Evolutionary conservation across 495 filamentous ascomycete genomes (phyloP).

Genomic region (Hyaloscypha bicolor): DNA sequence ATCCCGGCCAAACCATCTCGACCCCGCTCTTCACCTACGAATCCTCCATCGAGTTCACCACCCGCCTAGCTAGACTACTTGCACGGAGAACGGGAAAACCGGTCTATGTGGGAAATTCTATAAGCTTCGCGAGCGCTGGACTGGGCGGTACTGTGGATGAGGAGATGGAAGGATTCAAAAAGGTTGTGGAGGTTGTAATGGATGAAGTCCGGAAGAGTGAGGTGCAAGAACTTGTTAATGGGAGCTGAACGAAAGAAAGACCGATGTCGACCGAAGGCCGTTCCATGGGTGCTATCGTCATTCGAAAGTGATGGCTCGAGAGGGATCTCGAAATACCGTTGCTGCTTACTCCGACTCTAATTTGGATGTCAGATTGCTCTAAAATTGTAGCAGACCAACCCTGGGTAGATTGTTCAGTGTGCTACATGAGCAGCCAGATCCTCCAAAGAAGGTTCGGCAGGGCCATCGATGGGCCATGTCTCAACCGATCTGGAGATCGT

Average conservation of each 20-base stretch:
- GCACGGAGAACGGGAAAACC: slow-evolving; percentile 68
- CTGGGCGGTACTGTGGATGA: slow-evolving; percentile 83
- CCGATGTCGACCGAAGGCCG: not conserved
- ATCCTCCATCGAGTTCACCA: slow-evolving; percentile 81
- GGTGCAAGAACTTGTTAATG: slow-evolving; percentile 4
- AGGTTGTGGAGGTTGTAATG: slow-evolving; percentile 69
- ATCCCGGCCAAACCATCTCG: slow-evolving; percentile 64
- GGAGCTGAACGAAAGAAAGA: not conserved
- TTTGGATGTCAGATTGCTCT: not conserved
- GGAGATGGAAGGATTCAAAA: slow-evolving; percentile 85
- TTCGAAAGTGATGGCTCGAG: not conserved
- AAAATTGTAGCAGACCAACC: not conserved
- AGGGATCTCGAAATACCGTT: not conserved
- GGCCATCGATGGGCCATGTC: not conserved
- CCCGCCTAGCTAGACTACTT: slow-evolving; percentile 79
- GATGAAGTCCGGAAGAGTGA: slow-evolving; percentile 26
- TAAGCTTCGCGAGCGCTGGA: slow-evolving; percentile 65
- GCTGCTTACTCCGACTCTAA: no score
- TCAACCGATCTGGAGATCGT: not conserved
- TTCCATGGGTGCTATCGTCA: not conserved
- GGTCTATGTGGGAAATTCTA: slow-evolving; percentile 82
- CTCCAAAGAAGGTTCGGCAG: not conserved
- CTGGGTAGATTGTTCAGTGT: no score
- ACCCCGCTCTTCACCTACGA: slow-evolving; percentile 78
- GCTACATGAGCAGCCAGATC: not conserved